These are phyloP conservation scores for Curvularia sp. DNA, from an alignment of 2,329 filamentous ascomycete genomes.

Conservation along the genomic window DNA sequence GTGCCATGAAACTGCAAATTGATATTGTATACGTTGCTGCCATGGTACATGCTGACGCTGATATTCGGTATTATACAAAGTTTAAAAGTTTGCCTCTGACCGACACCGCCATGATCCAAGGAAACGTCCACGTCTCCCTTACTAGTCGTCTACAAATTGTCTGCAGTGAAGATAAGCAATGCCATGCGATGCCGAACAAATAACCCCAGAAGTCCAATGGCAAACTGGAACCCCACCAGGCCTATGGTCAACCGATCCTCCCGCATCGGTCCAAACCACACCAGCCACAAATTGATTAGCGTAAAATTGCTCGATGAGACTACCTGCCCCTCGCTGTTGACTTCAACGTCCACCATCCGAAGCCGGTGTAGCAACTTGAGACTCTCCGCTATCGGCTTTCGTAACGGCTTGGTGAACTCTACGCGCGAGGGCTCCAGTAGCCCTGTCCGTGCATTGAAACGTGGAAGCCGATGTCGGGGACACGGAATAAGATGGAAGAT, in stretches of 20 bases:
- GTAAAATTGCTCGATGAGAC: conserved; percentile 88
- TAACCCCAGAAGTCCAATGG: conserved; percentile 79
- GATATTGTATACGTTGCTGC: not conserved
- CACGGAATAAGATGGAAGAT: conserved; percentile 90
- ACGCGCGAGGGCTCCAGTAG: conserved; percentile 87
- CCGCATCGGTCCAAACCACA: conserved; percentile 90
- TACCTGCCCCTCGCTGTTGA: conserved; percentile 73
- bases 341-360: conserved; percentile 71
- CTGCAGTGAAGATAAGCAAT: conserved; percentile 85
- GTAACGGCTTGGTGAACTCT: conserved; percentile 74
- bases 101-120: not conserved
- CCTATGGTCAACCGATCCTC: conserved; percentile 85
- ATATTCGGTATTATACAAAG: not conserved
- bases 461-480: conserved; percentile 88
- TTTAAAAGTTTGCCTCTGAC: not conserved
- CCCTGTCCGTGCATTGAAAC: conserved; percentile 84
- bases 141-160: conserved; percentile 65
- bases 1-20: not conserved
- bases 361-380: conserved; percentile 74
- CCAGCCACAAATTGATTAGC: conserved; percentile 92
- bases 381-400: conserved; percentile 65
- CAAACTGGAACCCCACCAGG: conserved; percentile 78
- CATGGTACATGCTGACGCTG: not conserved
- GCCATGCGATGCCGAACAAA: conserved; percentile 87
- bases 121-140: not conserved